A percentile compares a stretch with the other conserved stretches of the same genome.
phyloP scores from a whole-genome alignment of 2,329 filamentous ascomycete genomes.

The Keithomyces neogunnii region DNA sequence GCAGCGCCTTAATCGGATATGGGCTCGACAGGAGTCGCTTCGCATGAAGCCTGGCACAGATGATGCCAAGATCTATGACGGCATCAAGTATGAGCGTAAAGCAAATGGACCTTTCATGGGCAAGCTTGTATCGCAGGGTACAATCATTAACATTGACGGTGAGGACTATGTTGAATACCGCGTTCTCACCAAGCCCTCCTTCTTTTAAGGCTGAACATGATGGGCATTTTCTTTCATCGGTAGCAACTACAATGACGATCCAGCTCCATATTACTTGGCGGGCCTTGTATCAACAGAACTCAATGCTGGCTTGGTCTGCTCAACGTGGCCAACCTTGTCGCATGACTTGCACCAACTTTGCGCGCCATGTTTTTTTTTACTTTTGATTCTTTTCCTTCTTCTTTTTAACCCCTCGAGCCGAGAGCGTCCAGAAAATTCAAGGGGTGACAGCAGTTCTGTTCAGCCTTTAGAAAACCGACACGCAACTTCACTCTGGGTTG shows the following conservation, averaged over 20 bases:
- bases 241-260: background rate
- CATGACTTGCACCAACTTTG: no score
- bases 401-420: no score
- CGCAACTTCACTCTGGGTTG: no score
- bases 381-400: no score
- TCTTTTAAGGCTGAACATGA: constrained; percentile 36
- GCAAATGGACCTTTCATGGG: constrained; percentile 51
- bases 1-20: constrained; percentile 45
- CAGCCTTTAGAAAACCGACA: no score
- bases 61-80: constrained; percentile 48
- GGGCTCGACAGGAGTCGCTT: constrained; percentile 44
- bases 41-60: constrained; percentile 34
- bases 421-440: no score
- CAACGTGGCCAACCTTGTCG: no score
- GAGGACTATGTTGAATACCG: constrained; percentile 61
- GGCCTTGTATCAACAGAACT: no score
- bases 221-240: background rate
- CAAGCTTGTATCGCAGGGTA: constrained; percentile 54
- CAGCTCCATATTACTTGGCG: no score
- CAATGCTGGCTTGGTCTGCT: no score
- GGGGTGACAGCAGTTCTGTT: no score
- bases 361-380: no score
- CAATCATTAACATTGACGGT: constrained; percentile 55
- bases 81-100: constrained; percentile 56
- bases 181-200: constrained; percentile 54